These are phyloP conservation scores for Erysimum pusillum DNA, from an alignment of 441 rosid species.

Conservation along the genomic window DNA sequence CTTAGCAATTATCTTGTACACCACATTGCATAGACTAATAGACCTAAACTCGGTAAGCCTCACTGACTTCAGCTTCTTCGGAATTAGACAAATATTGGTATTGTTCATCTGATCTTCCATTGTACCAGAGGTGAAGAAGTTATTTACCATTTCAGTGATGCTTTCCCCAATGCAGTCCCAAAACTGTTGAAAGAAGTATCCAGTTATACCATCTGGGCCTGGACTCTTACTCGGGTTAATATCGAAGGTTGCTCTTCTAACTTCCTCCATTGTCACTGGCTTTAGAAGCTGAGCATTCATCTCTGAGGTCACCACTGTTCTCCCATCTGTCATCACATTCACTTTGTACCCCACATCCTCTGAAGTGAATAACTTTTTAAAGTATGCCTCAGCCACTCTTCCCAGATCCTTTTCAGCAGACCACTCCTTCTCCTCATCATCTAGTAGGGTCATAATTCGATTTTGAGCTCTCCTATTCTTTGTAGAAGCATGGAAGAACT, in stretches of 20 bases:
- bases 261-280: background rate
- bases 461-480: background rate
- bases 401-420: background rate
- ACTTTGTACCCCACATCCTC: background rate
- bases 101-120: no score
- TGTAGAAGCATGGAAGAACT: background rate
- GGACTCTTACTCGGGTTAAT: background rate
- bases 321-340: no score
- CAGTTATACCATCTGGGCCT: background rate
- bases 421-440: background rate
- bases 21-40: no score
- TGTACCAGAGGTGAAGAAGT: no score
- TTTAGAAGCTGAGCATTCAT: no score
- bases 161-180: background rate
- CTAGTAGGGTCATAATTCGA: accelerated
- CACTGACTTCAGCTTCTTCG: no score
- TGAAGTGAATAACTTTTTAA: background rate
- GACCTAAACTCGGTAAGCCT: no score
- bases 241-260: background rate
- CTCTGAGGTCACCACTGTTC: no score
- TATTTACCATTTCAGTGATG: no score
- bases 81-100: no score
- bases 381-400: background rate
- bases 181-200: background rate
- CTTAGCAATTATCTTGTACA: no score